Percentiles rank a stretch among this genome's conserved stretches.
These are phyloP conservation scores for Teratosphaeria pseudoeucalypti DNA, from an alignment of 2,329 filamentous ascomycete genomes.

Conservation along the genomic window DNA sequence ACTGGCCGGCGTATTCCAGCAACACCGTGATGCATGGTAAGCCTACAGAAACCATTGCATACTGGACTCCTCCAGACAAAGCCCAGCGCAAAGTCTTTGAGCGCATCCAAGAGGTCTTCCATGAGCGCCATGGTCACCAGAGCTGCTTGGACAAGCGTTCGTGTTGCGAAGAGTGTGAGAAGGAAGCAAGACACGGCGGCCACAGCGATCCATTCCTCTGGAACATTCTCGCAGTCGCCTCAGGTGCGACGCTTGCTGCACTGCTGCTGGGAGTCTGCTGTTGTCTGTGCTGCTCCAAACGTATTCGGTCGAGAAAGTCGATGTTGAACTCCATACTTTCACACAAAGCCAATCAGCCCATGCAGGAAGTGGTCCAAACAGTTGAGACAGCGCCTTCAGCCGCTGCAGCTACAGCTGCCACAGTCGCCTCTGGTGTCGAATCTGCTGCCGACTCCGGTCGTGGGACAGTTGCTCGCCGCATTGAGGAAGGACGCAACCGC, in stretches of 20 bases:
- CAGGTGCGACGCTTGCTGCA: neutral
- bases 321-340: neutral
- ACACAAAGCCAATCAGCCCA: neutral
- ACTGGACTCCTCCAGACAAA: neutral
- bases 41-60: neutral
- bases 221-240: neutral
- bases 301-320: neutral
- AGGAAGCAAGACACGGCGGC: neutral
- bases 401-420: neutral
- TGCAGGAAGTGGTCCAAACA: neutral
- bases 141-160: neutral
- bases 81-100: neutral
- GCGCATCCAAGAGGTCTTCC: neutral
- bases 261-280: neutral
- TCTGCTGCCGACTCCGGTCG: neutral
- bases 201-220: neutral
- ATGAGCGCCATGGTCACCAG: neutral
- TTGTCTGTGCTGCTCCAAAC: neutral
- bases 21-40: neutral
- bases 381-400: neutral
- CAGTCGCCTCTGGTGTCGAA: neutral
- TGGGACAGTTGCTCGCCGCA: constrained; percentile 67
- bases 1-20: neutral
- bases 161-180: neutral
- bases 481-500: constrained; percentile 75